A percentile compares a stretch with the other conserved stretches of the same genome.
Evolutionary conservation across 148 eudicot species (phyloP).

Genomic region (Chenopodium formosanum): DNA sequence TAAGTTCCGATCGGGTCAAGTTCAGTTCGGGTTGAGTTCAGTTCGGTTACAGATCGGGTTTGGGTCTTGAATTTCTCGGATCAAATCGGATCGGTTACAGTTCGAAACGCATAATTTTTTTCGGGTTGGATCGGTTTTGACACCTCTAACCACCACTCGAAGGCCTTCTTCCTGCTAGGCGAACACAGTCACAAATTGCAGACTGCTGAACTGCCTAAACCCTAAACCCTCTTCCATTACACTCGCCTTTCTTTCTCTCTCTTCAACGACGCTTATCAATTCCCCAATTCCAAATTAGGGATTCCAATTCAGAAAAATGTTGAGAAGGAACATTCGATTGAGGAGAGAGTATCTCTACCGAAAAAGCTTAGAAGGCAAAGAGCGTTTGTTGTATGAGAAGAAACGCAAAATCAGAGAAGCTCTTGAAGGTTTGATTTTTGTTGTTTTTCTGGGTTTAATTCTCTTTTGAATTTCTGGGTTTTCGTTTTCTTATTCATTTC

Average conservation of each 20-base stretch:
- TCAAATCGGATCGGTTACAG: too few relatives aligned
- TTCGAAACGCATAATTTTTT: too few relatives aligned
- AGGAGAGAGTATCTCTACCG: slow-evolving; percentile 81
- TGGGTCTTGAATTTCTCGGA: too few relatives aligned
- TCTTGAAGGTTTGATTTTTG: slow-evolving; percentile 48
- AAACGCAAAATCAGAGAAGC: slow-evolving; percentile 87
- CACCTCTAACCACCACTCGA: too few relatives aligned
- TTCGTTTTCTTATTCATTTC: neutral
- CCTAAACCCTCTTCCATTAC: neutral
- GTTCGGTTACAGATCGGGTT: too few relatives aligned
- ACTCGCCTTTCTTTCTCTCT: neutral
- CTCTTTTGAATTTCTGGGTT: neutral
- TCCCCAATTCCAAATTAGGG: slow-evolving; percentile 1
- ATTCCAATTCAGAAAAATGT: slow-evolving; percentile 37
- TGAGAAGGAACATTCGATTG: slow-evolving; percentile 60
- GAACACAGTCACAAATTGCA: too few relatives aligned
- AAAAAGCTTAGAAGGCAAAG: slow-evolving; percentile 81
- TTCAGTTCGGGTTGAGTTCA: too few relatives aligned
- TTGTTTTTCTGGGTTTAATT: neutral
- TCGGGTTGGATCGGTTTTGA: too few relatives aligned
- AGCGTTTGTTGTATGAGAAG: slow-evolving; percentile 74
- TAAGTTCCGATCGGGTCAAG: too few relatives aligned
- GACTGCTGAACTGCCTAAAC: neutral
- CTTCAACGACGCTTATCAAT: neutral
- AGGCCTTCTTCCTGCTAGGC: too few relatives aligned